Base-by-base conservation (phyloP, 2,329 filamentous ascomycete species). In the Paraconiothyrium sp. region DNA sequence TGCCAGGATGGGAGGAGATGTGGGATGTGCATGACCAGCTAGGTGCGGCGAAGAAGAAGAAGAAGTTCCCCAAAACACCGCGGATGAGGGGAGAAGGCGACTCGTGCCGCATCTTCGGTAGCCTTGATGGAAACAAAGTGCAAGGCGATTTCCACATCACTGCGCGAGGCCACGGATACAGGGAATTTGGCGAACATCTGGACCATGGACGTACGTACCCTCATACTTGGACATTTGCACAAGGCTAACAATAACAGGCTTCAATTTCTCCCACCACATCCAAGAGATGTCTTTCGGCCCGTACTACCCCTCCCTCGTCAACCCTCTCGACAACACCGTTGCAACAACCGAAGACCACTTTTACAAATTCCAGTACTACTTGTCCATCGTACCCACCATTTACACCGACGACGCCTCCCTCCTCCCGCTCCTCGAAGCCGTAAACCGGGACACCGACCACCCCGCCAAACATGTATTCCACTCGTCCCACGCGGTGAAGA, bases 141-240 rank as follows among this genome's bases (percentile, higher is more conserved):
- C 94, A 97, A 80, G 95, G 94, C 4, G 94, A 99, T 78, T 98
- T 99, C 76, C 95, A 99, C 77, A 95, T 99, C 73, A 99, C 95
- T 1, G 95, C 95, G 3, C 84, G 93, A 64, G 95, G 95, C 0
- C 94, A 98, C 78, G 95, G 95, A n/a, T 99, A 99, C 79, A 87
- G 88, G 79, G 93, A 94, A 75, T 84, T 88, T 67, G 92, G 90
- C 43, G 83, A 84, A 63, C 94, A 98, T 82, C 81, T 98, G 67
- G 92, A 97, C 72, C 94, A 98, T 78, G 83, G 77, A 44, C 79
- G 93, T 95, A 85, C 80, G 89, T n/a, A 35, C 20, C 27, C 43
- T 4, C 11, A 16, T 24, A 16, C 22, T 2, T 16, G 39, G 52
- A 47, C 37, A 9, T 10, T 13, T 22, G 14, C 8, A 1, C 27